A percentile compares a stretch with the other conserved stretches of the same genome.
Evolutionary conservation across 805 yeast genomes (phyloP).

Genomic region (Tetrapisispora arboricola): DNA sequence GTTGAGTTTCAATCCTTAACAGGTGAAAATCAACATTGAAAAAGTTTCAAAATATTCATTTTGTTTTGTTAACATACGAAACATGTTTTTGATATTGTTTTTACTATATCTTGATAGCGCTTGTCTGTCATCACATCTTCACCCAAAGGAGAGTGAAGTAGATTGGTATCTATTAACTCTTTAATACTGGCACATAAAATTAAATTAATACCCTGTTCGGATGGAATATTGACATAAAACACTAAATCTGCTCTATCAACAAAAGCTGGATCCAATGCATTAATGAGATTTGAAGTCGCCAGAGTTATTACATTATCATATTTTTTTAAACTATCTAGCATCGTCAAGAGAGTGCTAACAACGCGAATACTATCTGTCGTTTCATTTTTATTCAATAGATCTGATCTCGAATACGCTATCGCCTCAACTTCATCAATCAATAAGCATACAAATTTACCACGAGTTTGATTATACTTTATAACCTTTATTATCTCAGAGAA

Average conservation of each 20-base stretch:
- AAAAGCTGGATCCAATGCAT: constrained; percentile 36
- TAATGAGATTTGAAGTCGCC: constrained; percentile 34
- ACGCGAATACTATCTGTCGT: constrained; percentile 36
- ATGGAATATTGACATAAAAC: constrained; percentile 30
- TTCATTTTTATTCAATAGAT: constrained; percentile 30
- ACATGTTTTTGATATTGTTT: constrained; percentile 15
- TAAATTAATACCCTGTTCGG: constrained; percentile 19
- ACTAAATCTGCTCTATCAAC: constrained; percentile 34
- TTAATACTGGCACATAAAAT: constrained; percentile 26
- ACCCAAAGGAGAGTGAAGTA: constrained; percentile 7
- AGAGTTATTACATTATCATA: constrained; percentile 30
- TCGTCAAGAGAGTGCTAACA: constrained; percentile 35
- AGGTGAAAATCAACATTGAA: no score
- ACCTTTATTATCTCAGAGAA: constrained; percentile 29
- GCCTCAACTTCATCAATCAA: constrained; percentile 41
- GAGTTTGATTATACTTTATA: constrained; percentile 9
- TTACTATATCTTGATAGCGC: constrained; percentile 8
- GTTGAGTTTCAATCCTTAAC: no score
- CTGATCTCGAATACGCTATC: constrained; percentile 33
- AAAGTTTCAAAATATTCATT: no score
- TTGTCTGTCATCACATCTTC: constrained; percentile 1
- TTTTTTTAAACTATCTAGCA: constrained; percentile 32
- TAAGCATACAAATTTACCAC: constrained; percentile 24
- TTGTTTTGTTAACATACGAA: constrained; percentile 24
- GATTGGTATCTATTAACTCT: constrained; percentile 14